phyloP scores from a whole-genome alignment of 1,284 basidiomycete genomes.

The Cerioporus squamosus region DNA sequence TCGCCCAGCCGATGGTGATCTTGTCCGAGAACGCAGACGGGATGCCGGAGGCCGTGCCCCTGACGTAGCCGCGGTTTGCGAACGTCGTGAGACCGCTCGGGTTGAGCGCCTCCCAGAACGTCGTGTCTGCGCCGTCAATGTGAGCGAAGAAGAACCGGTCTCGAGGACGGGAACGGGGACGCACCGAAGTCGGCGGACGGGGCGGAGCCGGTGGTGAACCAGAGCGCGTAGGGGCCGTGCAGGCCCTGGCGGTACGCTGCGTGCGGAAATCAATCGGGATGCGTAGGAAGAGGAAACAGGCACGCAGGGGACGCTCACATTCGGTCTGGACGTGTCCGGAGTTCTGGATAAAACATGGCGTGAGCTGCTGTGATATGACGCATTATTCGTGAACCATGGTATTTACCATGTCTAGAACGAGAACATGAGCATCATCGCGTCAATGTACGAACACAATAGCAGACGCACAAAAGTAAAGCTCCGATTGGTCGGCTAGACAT shows the following conservation, averaged over 20 bases:
- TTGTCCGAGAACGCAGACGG: conserved; percentile 44
- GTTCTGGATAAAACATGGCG: not conserved
- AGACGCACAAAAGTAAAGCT: conserved; percentile 3
- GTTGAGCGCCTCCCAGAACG: conserved; percentile 47
- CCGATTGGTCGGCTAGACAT: not conserved
- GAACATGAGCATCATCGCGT: not conserved
- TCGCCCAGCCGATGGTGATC: conserved; percentile 30
- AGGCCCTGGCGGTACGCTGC: conserved; percentile 45
- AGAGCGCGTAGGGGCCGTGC: conserved; percentile 49
- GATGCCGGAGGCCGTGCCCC: conserved; percentile 48
- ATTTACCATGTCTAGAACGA: not conserved
- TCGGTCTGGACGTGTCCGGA: conserved; percentile 41
- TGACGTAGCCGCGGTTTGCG: conserved; percentile 48
- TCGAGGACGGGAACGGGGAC: conserved; percentile 17
- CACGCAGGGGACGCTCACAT: not conserved
- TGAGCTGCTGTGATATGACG: too few relatives aligned
- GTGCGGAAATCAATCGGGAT: not conserved
- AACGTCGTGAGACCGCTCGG: conserved; percentile 48
- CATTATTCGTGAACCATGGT: not conserved
- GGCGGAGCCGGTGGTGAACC: conserved; percentile 45
- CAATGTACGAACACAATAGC: not conserved
- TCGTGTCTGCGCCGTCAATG: not conserved
- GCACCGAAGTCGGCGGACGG: conserved; percentile 46
- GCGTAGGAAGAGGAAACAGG: too few relatives aligned
- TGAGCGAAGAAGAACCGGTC: not conserved